Conservation (phyloP, 1,284 basidiomycete genomes). For the Mycena sp. region DNA sequence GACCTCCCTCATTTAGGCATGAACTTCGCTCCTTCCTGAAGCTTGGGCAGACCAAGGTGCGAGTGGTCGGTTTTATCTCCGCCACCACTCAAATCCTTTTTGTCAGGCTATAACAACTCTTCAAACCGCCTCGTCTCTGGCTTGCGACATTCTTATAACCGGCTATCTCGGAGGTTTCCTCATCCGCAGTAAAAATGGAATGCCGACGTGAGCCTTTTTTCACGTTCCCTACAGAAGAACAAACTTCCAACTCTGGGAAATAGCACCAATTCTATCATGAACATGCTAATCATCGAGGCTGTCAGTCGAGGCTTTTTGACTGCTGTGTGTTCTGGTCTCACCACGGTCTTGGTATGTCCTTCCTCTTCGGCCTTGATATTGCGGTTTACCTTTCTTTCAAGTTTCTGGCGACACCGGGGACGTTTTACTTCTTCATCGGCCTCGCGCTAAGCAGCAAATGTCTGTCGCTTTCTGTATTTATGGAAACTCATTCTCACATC, state of each 20-base stretch:
- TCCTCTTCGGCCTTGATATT: background rate
- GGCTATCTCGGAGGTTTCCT: constrained; percentile 15
- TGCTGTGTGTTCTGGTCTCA: constrained; percentile 10
- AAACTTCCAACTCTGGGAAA: constrained; percentile 6
- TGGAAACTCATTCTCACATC: background rate
- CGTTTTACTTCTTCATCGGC: constrained; percentile 32
- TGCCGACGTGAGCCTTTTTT: constrained; percentile 1
- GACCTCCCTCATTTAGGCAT: background rate
- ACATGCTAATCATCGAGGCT: constrained; percentile 31
- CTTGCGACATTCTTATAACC: constrained; percentile 20
- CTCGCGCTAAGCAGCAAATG: constrained; percentile 30
- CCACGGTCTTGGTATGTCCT: constrained; percentile 26
- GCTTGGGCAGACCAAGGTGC: constrained; percentile 9
- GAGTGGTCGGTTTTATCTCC: too few relatives aligned
- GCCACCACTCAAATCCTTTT: background rate
- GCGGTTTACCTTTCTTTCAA: background rate
- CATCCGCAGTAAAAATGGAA: background rate
- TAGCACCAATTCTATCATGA: constrained; percentile 28
- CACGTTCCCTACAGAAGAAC: background rate
- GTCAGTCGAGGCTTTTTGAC: constrained; percentile 34
- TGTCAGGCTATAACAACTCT: constrained; percentile 7
- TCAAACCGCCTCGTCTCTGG: constrained; percentile 15
- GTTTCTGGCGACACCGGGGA: constrained; percentile 28
- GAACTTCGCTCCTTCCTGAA: constrained; percentile 11
- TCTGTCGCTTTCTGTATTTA: background rate